Percentiles rank a stretch among this genome's conserved stretches.
Evolutionary conservation across 495 filamentous ascomycete genomes (phyloP).

Genomic region (Podospora sp.): DNA sequence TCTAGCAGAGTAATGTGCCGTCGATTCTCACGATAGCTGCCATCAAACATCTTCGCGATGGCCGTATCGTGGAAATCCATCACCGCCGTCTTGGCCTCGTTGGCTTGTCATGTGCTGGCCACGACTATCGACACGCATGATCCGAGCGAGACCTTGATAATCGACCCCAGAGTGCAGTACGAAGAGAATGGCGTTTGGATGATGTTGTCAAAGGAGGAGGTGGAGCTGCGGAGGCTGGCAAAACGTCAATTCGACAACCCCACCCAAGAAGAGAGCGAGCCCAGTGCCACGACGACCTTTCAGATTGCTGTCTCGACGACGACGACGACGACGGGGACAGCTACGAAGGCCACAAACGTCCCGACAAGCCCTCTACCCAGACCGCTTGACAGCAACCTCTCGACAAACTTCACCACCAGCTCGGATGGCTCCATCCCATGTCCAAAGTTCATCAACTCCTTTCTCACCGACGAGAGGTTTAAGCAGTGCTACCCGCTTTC

Average conservation of each 20-base stretch:
- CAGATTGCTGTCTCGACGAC: slow-evolving; percentile 40
- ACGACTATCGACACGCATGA: slow-evolving; percentile 30
- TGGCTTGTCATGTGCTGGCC: slow-evolving; percentile 35
- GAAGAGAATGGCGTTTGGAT: slow-evolving; percentile 41
- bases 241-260: slow-evolving; percentile 17
- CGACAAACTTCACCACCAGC: slow-evolving; percentile 64
- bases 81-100: slow-evolving; percentile 38
- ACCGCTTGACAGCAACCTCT: slow-evolving; percentile 71
- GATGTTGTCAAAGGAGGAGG: slow-evolving; percentile 41
- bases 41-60: slow-evolving; percentile 34
- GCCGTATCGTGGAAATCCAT: slow-evolving; percentile 35
- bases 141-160: slow-evolving; percentile 39
- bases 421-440: slow-evolving; percentile 51
- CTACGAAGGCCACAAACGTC: slow-evolving; percentile 26
- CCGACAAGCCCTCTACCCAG: slow-evolving; percentile 59
- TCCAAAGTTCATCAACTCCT: slow-evolving; percentile 66
- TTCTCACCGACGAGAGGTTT: slow-evolving; percentile 65
- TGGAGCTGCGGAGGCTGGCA: slow-evolving; percentile 26
- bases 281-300: slow-evolving; percentile 40
- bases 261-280: slow-evolving; percentile 11
- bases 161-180: slow-evolving; percentile 41
- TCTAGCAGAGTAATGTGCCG: slow-evolving; percentile 34
- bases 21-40: slow-evolving; percentile 18
- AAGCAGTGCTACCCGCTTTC: slow-evolving; percentile 73
- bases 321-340: slow-evolving; percentile 31